Evolutionary conservation across 2,329 filamentous ascomycete genomes (phyloP), one percentile per base, ranked within the genome.

Genomic region (Fusarium nodosum): DNA sequence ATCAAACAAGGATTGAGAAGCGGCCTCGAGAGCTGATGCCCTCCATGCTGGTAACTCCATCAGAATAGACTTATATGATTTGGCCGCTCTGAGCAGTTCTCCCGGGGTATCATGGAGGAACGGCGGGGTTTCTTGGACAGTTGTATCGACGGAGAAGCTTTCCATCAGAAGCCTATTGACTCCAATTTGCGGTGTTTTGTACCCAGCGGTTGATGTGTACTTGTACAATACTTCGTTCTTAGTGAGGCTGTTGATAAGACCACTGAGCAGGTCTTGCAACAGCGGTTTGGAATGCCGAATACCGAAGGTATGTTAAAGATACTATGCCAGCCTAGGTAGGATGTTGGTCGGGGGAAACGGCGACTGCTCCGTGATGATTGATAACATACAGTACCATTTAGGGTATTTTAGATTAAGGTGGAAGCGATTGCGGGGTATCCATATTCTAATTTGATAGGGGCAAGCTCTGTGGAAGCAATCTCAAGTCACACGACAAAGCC

Each of bases 401-500:
- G 39, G 55, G 45, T 66, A 56, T 30, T 36, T 50, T 56, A 26
- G n/a, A 22, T 26, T 44, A 46, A 42, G 41, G 42, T 38, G 31
- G 52, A 65, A 66, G 60, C 63, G 48, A 60, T 54, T 69, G 66
- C 66, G 66, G 66, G 66, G 66, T 68, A 70, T 56, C 45, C 39
- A 51, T 50, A 48, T 60, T 50, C 59, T 66, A 56, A 47, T 56
- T 52, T 60, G 39, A 54, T 65, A 53, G 20, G 45, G 22, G 36
- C 18, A 50, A 28, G 18, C 34, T 48, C 45, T 45, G 44, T 56
- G 13, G 31, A 47, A 56, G 60, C 42, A 46, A 52, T 42, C 41
- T 38, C 20, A 24, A 39, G 41, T 44, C 56, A 36, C 47, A 59
- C 41, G 11, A 54, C 44, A 59, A 59, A 47, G 20, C 36, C 31